Base-by-base conservation (phyloP, 139 green algal species). In the Helicosporidium sp. region DNA sequence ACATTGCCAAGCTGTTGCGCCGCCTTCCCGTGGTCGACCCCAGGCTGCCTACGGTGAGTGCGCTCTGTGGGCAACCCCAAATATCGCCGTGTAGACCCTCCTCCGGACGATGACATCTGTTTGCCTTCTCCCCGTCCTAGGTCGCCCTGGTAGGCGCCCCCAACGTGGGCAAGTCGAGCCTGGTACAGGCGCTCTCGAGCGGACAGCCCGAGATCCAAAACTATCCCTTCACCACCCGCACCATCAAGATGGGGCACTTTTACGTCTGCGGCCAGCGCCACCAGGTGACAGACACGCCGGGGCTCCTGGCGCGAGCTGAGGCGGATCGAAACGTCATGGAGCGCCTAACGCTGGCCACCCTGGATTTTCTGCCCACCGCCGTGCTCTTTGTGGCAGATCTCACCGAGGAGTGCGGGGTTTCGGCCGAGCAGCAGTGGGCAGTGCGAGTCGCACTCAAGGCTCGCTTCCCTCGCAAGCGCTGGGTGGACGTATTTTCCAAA, bases 181-280 rank as follows among this genome's bases (percentile, higher is more conserved):
- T 97, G 5, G 87, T 97, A 19, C 52, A 76, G 31, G 50, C 78
- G n/a, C 66, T 96, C 36, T 93, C 80, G 7, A 73, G 60, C 18
- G 80, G 80, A 7, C 56, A 63, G 41, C 80, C 80, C 6, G 75
- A 93, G 66, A 72, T 97, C 41, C 84, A 80, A 52, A 85, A 95
- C 69, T 97, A 97, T 66, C 88, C 88, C 17, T 97, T 97, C 72
- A 97, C 88, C 49, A 97, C 88, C 0, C 67, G 77, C 23, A 83
- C 58, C 48, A 92, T 97, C 58, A 86, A 88, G 64, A 92, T 97
- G 80, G 88, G 88, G 4, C 88, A 97, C 66, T 95, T 97, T 43
- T 94, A 78, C 55, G 60, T 97, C 18, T 69, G 83, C 17, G 59
- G 57, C 3, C 33, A 56, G 17, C 58, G 72, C 17, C 76, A 95